Base-by-base conservation (phyloP, 1,139 yeast genomes). In the Yamadazyma friedrichii region DNA sequence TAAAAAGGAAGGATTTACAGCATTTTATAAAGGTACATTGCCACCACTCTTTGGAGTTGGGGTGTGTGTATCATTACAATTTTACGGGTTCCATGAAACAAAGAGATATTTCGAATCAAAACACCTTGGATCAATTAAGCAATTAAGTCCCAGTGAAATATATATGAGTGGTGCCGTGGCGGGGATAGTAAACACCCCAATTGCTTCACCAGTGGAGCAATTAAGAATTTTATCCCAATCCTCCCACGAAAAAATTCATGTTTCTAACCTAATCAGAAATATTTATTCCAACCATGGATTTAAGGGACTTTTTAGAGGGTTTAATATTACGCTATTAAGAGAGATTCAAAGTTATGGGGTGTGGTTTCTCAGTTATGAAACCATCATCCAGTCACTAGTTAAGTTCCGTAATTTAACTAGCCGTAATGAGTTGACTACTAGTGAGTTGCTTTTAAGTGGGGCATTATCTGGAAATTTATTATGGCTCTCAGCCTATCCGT, bases 261-360 rank as follows among this genome's bases (percentile, higher is more conserved):
- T 81, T 15, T 39, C 47, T 3, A 53, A 54, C 2, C 62, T 72
- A 3, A 62, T 72, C n/a, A 52, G 54, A 33, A 62, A 71, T 45
- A 82, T 85, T 12, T 67, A 70, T 49, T 36, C 50, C 5, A 46
- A 61, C 0, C 62, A 76, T 26, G 93, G 93, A 1, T 28, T 74
- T 10, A 52, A 52, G 9, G 88, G 87, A 0, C 53, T 84, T 2
- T 82, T 73, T 52, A 64, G 91, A 43, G 91, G 91, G 0, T 65
- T 70, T 24, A 62, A 70, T 6, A 74, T 85, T 40, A 85, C 94
- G 0, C 53, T 82, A 2, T 40, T 78, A 3, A 69, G 94, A 49
- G 95, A 86, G 54, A 70, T 81, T 9, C 94, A 86, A 56, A 91
- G 93, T 0, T 85, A 85, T 53, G 95, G 95, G 12, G 81, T 84